These are phyloP conservation scores for Apiospora kogelbergensis DNA, from an alignment of 2,329 filamentous ascomycete genomes.

Conservation along the genomic window DNA sequence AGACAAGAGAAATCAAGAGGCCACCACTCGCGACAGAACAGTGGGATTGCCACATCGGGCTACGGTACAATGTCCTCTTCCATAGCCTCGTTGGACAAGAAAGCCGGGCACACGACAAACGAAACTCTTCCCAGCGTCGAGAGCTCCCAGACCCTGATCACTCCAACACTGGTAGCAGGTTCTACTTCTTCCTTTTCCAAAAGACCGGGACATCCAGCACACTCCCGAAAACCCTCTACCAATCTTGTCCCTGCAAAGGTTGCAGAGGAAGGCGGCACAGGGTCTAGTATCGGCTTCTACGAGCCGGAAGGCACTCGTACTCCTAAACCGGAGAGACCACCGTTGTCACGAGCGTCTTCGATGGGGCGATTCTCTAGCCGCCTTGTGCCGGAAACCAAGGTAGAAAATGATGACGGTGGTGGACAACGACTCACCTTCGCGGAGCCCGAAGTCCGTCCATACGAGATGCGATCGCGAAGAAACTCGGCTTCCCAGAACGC, in stretches of 20 bases:
- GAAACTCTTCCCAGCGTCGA: not conserved
- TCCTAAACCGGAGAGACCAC: constrained; percentile 33
- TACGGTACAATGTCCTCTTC: constrained; percentile 27
- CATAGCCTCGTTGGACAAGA: constrained; percentile 2
- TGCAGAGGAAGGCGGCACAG: constrained; percentile 62
- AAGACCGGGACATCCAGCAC: constrained; percentile 19
- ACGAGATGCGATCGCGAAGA: constrained; percentile 35
- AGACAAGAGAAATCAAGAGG: constrained; percentile 24
- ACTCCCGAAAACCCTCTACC: constrained; percentile 52
- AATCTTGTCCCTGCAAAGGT: constrained; percentile 68
- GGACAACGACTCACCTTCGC: constrained; percentile 67
- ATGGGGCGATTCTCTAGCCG: constrained; percentile 61
- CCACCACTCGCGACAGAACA: constrained; percentile 13
- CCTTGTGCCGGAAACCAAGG: constrained; percentile 59
- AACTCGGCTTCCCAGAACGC: constrained; percentile 35
- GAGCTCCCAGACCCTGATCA: not conserved
- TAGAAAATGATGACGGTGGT: constrained; percentile 54
- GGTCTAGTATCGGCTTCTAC: constrained; percentile 75
- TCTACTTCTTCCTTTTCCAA: constrained; percentile 13
- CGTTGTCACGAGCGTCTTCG: constrained; percentile 47
- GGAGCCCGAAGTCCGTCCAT: constrained; percentile 38
- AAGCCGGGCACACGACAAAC: not conserved
- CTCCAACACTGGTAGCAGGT: not conserved
- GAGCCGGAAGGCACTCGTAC: constrained; percentile 38
- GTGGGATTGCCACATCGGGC: not conserved